Base-by-base conservation (phyloP, 1,139 yeast species). In the Yamadazyma diddensiae region DNA sequence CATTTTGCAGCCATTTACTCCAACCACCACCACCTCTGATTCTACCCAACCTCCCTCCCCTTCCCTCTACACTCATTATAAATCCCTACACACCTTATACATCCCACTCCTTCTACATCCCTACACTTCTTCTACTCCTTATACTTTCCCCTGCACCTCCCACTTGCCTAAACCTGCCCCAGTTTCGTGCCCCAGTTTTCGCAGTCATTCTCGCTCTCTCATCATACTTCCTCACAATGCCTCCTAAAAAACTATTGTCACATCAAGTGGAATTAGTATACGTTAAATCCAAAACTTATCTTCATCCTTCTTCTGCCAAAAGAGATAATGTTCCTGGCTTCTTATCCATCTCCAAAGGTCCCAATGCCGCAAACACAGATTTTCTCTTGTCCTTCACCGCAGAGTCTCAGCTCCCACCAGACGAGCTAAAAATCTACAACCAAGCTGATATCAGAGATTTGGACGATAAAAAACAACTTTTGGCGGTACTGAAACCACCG, bases 321-420 rank as follows among this genome's bases (percentile, higher is more conserved):
- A 69, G 65, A 39, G 96, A 90, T 52, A 88, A 90, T 50, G 65
- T 90, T 15, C 58, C 82, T 0, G 98, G 98, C 3, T 86, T 73
- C 50, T 52, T 92, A 25, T 65, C 83, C 6, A 62, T 92, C 16
- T 73, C 80, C 10, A 62, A 72, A 27, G 79, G 81, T 2, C 72
- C 73, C 24, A 73, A 73, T 24, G 53, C 71, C 5, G 52, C 75
- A 14, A 74, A 75, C 41, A 67, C 67, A 24, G 94, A 85, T 26
- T 63, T 82, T 5, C 54, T 75, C 5, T 54, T 92, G 20, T 77
- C 92, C 0, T 92, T 92, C 75, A 70, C 84, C 2, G 90, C 97
- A 0, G 96, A 85, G 45, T 49, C 60, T 25, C 63, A 81, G 35
- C 58, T 70, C 19, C 53, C 59, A 10, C 54, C 62, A 3, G 72